A percentile compares a stretch with the other conserved stretches of the same genome.
These are phyloP conservation scores for Vanderwaltozyma tropicalis DNA, from an alignment of 805 yeast species.

Conservation along the genomic window DNA sequence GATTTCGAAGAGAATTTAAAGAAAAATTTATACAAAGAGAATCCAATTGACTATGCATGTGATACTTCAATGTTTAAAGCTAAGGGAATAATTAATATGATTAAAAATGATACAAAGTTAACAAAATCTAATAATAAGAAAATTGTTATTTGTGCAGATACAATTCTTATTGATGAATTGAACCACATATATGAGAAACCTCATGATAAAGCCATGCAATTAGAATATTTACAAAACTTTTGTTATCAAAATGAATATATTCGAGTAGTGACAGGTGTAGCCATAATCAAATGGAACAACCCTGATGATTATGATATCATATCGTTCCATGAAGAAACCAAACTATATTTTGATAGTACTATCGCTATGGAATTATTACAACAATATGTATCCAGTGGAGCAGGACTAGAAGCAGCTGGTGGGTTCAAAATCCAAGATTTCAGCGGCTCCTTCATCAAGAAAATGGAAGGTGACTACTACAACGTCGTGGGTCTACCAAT, in stretches of 20 bases:
- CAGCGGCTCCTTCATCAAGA: conserved; percentile 54
- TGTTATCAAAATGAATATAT: conserved; percentile 37
- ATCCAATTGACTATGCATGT: conserved; percentile 42
- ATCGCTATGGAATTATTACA: conserved; percentile 47
- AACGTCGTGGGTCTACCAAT: conserved; percentile 87
- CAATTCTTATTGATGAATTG: conserved; percentile 49
- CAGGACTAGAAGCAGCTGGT: conserved; percentile 80
- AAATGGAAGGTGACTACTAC: conserved; percentile 68
- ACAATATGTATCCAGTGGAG: conserved; percentile 56
- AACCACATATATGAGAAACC: conserved; percentile 76
- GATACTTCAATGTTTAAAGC: conserved; percentile 66
- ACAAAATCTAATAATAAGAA: conserved; percentile 12
- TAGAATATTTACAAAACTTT: conserved; percentile 36
- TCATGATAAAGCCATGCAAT: conserved; percentile 38
- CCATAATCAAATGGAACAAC: conserved; percentile 28
- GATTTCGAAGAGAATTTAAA: conserved; percentile 67
- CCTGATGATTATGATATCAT: conserved; percentile 7
- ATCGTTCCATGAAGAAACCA: conserved; percentile 34
- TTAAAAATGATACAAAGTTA: conserved; percentile 8
- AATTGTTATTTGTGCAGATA: conserved; percentile 62
- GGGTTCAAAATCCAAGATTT: conserved; percentile 78
- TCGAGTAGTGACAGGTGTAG: conserved; percentile 46
- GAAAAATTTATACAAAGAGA: conserved; percentile 31
- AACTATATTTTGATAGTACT: conserved; percentile 31
- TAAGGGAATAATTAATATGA: conserved; percentile 42